Conservation (phyloP, 768 basidiomycete genomes). For the Piloderma croceum region DNA sequence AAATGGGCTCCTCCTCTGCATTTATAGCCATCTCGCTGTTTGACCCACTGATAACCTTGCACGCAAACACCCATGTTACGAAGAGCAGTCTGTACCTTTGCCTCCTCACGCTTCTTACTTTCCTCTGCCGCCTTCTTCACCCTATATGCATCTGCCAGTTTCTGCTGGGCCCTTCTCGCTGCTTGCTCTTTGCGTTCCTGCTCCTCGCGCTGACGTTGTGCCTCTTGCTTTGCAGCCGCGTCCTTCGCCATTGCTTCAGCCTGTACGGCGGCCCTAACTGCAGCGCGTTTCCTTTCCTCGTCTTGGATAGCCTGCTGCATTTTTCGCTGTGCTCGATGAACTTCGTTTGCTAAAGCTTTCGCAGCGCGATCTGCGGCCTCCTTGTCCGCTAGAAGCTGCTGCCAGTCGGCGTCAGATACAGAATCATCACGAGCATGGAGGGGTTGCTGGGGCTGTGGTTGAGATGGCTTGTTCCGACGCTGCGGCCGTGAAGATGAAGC, state of each 20-base stretch:
- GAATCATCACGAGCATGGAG: slow-evolving; percentile 38
- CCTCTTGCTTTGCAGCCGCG: too few relatives aligned
- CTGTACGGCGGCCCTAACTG: slow-evolving; percentile 50
- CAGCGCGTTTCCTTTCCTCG: slow-evolving; percentile 41
- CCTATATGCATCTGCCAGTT: slow-evolving; percentile 18
- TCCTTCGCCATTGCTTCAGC: too few relatives aligned
- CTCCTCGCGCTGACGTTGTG: slow-evolving; percentile 39
- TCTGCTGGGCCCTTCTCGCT: slow-evolving; percentile 14
- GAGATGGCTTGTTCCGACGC: background rate
- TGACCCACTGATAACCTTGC: slow-evolving; percentile 42
- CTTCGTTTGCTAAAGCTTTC: slow-evolving; percentile 5
- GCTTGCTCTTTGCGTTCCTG: slow-evolving; percentile 28
- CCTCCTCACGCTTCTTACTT: slow-evolving; percentile 34
- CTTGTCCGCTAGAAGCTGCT: slow-evolving; percentile 39
- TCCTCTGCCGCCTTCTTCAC: slow-evolving; percentile 22
- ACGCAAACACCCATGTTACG: slow-evolving; percentile 46
- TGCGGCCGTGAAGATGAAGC: background rate
- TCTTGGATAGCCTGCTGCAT: background rate
- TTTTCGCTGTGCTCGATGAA: slow-evolving; percentile 1
- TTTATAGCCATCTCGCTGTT: slow-evolving; percentile 34
- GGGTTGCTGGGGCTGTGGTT: background rate
- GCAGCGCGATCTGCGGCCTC: slow-evolving; percentile 25
- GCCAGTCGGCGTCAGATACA: slow-evolving; percentile 49
- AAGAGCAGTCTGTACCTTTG: slow-evolving; percentile 36
- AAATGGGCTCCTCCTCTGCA: slow-evolving; percentile 45